A percentile compares a stretch with the other conserved stretches of the same genome.
Evolutionary conservation across 768 basidiomycete genomes (phyloP).

Genomic region (Pleurotus giganteus): DNA sequence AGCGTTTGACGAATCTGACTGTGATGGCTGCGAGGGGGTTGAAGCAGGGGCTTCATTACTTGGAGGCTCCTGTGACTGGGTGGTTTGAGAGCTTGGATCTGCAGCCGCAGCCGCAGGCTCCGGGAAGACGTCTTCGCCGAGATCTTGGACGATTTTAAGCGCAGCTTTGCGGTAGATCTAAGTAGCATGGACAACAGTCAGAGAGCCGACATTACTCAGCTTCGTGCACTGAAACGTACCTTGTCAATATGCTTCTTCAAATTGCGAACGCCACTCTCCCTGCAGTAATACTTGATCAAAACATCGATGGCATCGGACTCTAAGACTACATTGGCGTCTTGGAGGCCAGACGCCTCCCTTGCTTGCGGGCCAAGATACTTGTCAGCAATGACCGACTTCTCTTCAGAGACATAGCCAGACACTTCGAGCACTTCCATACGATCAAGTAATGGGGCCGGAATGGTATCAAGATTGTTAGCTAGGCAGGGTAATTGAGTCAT

Average conservation of each 20-base stretch:
- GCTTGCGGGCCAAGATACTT: slow-evolving; percentile 92
- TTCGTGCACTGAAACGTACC: slow-evolving; percentile 38
- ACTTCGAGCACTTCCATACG: slow-evolving; percentile 97
- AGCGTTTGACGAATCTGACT: not conserved
- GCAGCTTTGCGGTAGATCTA: slow-evolving; percentile 98
- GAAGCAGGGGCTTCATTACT: slow-evolving; percentile 27
- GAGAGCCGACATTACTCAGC: not conserved
- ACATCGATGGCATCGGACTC: slow-evolving; percentile 76
- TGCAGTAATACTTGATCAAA: slow-evolving; percentile 95
- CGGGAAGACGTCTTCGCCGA: slow-evolving; percentile 84
- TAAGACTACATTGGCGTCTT: slow-evolving; percentile 78
- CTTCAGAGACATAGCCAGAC: slow-evolving; percentile 90
- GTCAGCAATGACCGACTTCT: slow-evolving; percentile 85
- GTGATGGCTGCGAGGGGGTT: slow-evolving; percentile 8
- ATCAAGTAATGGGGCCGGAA: slow-evolving; percentile 90
- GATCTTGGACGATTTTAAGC: slow-evolving; percentile 83
- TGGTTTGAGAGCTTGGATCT: slow-evolving; percentile 24
- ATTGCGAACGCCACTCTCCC: slow-evolving; percentile 95
- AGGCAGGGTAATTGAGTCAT: not conserved
- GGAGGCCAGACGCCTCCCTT: slow-evolving; percentile 85
- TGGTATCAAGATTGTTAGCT: slow-evolving; percentile 91
- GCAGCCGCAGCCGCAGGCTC: slow-evolving; percentile 43
- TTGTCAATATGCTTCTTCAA: slow-evolving; percentile 99
- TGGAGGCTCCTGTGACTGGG: slow-evolving; percentile 52
- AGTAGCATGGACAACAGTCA: not conserved